Conservation (phyloP, 371 early-diverging fungal species). For the Mortierella sp. region DNA sequence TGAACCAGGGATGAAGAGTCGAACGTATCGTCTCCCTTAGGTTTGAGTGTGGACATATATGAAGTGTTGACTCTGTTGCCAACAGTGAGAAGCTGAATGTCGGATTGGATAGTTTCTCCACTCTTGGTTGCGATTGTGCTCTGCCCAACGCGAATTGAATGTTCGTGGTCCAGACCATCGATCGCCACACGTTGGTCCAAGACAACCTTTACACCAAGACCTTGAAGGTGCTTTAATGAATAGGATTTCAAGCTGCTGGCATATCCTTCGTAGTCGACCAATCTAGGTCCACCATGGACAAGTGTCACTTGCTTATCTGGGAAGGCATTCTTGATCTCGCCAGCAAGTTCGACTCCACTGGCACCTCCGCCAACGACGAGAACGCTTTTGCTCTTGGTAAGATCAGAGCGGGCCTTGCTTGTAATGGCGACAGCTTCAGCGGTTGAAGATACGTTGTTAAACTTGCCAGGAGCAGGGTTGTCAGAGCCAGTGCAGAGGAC, state of each 20-base stretch:
- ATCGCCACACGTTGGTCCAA: constrained; percentile 68
- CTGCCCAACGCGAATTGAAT: constrained; percentile 41
- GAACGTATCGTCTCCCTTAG: constrained; percentile 30
- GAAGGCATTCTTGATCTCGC: constrained; percentile 4
- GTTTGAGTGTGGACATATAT: constrained; percentile 60
- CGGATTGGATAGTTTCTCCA: constrained; percentile 59
- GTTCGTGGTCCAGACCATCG: constrained; percentile 32
- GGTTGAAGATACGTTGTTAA: constrained; percentile 32
- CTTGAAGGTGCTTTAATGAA: constrained; percentile 61
- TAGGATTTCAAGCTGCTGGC: constrained; percentile 60
- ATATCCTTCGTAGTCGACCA: constrained; percentile 59
- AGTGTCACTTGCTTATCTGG: constrained; percentile 56
- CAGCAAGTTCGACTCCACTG: constrained; percentile 73
- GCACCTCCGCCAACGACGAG: constrained; percentile 77
- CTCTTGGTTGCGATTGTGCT: constrained; percentile 56
- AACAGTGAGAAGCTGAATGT: constrained; percentile 61
- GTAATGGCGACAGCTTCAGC: constrained; percentile 46
- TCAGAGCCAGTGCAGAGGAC: constrained; percentile 78
- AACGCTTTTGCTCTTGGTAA: constrained; percentile 65
- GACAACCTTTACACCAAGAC: constrained; percentile 73
- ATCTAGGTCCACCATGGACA: constrained; percentile 59
- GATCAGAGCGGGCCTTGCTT: constrained; percentile 56
- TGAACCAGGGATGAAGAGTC: constrained; percentile 36
- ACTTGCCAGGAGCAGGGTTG: constrained; percentile 58
- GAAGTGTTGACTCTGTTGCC: constrained; percentile 62